A percentile compares a stretch with the other conserved stretches of the same genome.
Conservation (phyloP, 2,329 filamentous ascomycete species). For the Chrysosporium keratinophilum region DNA sequence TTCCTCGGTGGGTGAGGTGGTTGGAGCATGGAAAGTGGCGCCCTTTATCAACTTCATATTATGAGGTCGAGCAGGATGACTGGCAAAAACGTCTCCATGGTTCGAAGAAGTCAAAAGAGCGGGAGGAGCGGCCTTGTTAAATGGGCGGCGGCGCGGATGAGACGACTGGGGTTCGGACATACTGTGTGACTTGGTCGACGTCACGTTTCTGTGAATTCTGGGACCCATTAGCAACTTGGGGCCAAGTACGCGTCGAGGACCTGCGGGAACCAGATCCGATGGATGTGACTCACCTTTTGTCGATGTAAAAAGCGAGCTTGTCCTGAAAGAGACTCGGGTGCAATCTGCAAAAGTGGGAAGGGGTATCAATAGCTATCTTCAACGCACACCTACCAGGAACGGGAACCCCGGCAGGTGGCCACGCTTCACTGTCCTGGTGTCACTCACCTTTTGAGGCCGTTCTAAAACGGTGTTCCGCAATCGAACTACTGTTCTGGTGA, state of each 20-base stretch:
- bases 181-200: conserved; percentile 17
- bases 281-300: conserved; percentile 6
- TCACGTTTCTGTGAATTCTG: conserved; percentile 10
- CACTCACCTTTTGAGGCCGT: neutral
- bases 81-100: conserved; percentile 17
- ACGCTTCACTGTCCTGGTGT: neutral
- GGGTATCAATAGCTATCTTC: neutral
- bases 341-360: neutral
- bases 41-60: conserved; percentile 57
- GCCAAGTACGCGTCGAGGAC: neutral
- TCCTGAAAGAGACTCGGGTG: neutral
- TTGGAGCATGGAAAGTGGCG: conserved; percentile 49
- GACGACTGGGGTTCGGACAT: conserved; percentile 24
- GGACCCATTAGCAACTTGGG: conserved; percentile 11
- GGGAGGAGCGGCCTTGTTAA: conserved; percentile 25
- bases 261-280: neutral
- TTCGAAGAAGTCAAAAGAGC: conserved; percentile 20
- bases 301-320: neutral
- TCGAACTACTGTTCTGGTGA: neutral
- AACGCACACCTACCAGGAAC: neutral
- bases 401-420: neutral
- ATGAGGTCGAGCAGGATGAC: conserved; percentile 22
- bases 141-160: conserved; percentile 30
- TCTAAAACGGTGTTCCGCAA: neutral
- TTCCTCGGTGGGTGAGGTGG: conserved; percentile 31